These are phyloP conservation scores for Ustilago trichophora DNA, from an alignment of 1,284 basidiomycete species.

Conservation along the genomic window DNA sequence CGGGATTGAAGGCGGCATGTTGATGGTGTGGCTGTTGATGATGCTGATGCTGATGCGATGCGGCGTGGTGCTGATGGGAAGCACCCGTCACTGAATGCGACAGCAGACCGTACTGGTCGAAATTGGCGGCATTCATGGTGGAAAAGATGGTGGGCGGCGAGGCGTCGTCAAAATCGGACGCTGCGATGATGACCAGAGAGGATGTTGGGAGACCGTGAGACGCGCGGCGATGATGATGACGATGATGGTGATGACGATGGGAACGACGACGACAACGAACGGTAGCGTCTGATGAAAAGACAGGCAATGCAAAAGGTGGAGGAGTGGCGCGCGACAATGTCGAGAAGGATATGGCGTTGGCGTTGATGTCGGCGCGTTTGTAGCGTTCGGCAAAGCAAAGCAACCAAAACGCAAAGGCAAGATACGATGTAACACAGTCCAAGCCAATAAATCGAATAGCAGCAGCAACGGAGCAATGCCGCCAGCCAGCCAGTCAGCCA, in stretches of 20 bases:
- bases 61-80: slow-evolving; percentile 44
- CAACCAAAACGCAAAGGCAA: not conserved
- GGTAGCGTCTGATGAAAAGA: not conserved
- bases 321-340: slow-evolving; percentile 10
- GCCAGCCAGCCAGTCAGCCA: no score
- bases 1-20: slow-evolving; percentile 44
- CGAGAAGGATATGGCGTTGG: slow-evolving; percentile 13
- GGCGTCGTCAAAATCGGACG: slow-evolving; percentile 38
- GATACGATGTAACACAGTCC: slow-evolving; percentile 3
- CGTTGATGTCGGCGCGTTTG: slow-evolving; percentile 25
- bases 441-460: not conserved
- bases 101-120: slow-evolving; percentile 50
- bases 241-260: not conserved
- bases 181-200: slow-evolving; percentile 28
- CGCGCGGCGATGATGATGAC: not conserved
- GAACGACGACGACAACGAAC: no score
- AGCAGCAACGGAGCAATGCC: not conserved
- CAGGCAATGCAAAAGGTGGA: slow-evolving; percentile 8
- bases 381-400: not conserved
- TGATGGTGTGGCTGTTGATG: slow-evolving; percentile 41
- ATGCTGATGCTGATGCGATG: slow-evolving; percentile 43
- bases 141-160: slow-evolving; percentile 45
- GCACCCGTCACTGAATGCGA: slow-evolving; percentile 41
- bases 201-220: not conserved
- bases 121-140: slow-evolving; percentile 47